Evolutionary conservation across 306 rosid genomes (phyloP), one percentile per base, ranked within the genome.

Genomic region (Quercus gilva): DNA sequence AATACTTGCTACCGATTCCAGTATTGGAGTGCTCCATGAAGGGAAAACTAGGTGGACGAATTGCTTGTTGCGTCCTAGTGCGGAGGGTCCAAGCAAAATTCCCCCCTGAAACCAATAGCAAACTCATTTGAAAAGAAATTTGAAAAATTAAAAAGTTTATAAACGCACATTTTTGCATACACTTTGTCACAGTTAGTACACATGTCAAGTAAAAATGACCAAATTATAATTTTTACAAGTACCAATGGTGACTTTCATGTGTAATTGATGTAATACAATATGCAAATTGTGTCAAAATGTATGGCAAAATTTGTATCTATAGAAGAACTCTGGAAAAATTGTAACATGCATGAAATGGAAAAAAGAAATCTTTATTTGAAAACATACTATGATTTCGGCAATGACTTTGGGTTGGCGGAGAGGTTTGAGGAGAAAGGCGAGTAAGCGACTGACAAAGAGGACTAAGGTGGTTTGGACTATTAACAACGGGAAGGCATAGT

Each of bases 331-430:
- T 2, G 2, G 45, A 37, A 37, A 37, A 37, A 8, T 37, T 37
- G 11, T 7, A 0, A 37, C 45, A 37, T 8, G 45, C 45, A 37
- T 37, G 11, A 37, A 37, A 7, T 2, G 18, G 18, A 2, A 7
- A 19, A 71, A 56, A 23, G 20, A 51, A 3, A 43, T 1, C 45
- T 37, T 37, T 7, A 37, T 37, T 21, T 10, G 78, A 2, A 15
- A 18, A 15, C 90, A 0, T 85, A 90, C 96, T 8, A 87, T 74
- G 6, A 94, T 94, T 41, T 94, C 98, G 1, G 96, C 96, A 2
- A 94, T 89, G 79, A 92, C 98, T 86, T 88, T 92, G 37, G 97
- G 98, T 75, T 94, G 97, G 12, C 92, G 94, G 73, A 94, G 96
- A 20, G 98, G 94, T 76, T 94, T 94, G 87, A 92, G 78, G 56